phyloP scores from a whole-genome alignment of 2,329 filamentous ascomycete genomes.

The Colletotrichum abscissum region DNA sequence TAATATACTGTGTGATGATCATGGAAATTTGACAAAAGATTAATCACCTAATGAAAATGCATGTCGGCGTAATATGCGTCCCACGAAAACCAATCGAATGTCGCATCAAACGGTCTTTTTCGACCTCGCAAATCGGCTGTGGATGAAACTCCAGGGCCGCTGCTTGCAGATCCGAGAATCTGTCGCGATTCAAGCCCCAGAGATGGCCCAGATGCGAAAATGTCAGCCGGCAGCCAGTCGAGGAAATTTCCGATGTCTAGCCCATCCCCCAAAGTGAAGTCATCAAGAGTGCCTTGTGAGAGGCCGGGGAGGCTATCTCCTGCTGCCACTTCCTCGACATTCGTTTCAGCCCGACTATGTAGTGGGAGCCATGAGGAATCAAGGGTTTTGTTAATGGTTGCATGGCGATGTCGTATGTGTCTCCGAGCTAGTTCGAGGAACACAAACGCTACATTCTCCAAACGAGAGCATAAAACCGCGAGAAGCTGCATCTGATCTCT shows the following conservation, averaged over 20 bases:
- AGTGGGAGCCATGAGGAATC: not conserved
- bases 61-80: not conserved
- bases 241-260: slow-evolving; percentile 1
- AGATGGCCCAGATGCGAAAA: not conserved
- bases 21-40: no score
- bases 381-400: not conserved
- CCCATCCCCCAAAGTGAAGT: not conserved
- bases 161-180: not conserved
- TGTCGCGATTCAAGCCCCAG: not conserved
- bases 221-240: slow-evolving; percentile 12
- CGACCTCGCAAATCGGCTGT: not conserved
- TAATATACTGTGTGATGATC: no score
- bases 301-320: not conserved
- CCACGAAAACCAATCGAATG: slow-evolving; percentile 26
- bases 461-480: not conserved
- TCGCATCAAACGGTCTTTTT: slow-evolving; percentile 13
- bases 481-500: slow-evolving; percentile 10
- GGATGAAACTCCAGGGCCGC: no score
- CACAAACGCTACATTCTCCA: slow-evolving; percentile 3
- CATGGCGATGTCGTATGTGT: not conserved
- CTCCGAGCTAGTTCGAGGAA: slow-evolving; percentile 6
- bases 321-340: not conserved
- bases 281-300: not conserved
- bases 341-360: not conserved
- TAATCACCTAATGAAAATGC: no score